Evolutionary conservation across 2,329 filamentous ascomycete species (phyloP), one percentile per base, ranked within the genome.

Genomic region (Diaporthe humulicola): DNA sequence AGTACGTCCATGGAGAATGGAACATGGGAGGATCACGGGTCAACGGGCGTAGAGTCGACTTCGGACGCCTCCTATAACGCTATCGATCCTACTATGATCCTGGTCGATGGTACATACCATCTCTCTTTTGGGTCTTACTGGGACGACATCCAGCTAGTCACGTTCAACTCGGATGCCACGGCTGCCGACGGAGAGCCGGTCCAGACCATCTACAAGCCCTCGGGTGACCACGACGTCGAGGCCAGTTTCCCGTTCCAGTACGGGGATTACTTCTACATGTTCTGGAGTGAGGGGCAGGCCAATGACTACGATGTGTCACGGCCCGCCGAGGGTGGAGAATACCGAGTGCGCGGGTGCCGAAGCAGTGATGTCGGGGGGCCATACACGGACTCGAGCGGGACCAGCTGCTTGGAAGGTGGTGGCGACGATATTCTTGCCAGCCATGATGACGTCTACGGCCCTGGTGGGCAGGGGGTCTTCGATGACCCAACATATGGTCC

Each of bases 111-210:
- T 10, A 83, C 81, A 4, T 88, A 88, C 77, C 86, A 87, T 73
- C 82, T 92, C 79, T 90, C 86, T 73, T 94, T 93, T 76, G 93
- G 92, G 28, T 93, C 90, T 9, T 94, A 93, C 86, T 95, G 92
- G 92, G 82, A 84, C 5, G 88, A 91, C 78, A 86, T 94, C 74
- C 93, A 90, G 83, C 89, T 91, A 78, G 90, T 90, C 1, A 80
- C 85, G 48, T 87, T 93, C 80, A 79, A 78, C 57, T 79, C 81
- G 36, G 77, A 81, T 6, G 81, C 82, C 10, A 83, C 80, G 17
- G 82, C 80, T 38, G 78, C 79, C 2, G 77, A 79, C 6, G 64
- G 73, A 12, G 48, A 50, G 15, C 73, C 71, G 4, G 74, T 85
- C 73, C 87, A 91, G 67, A 82, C 93, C 70, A 87, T 88, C 2